Base-by-base conservation (phyloP, 169 alveolate genomes). In the Theileria parva region DNA sequence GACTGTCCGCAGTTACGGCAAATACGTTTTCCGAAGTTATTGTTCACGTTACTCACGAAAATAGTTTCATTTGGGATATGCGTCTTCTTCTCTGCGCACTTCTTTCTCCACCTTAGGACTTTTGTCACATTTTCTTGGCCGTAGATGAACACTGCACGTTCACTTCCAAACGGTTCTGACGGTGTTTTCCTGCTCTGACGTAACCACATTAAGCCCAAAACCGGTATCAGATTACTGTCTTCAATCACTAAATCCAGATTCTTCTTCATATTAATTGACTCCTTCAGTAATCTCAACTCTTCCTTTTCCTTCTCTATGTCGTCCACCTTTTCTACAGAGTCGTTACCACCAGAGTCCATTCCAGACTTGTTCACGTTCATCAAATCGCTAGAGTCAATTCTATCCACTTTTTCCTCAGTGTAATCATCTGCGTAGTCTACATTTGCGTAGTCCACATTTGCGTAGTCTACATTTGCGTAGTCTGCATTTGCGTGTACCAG, bases 1-100 rank as follows among this genome's bases (percentile, higher is more conserved):
- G 91, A 81, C 80, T 92, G 95, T 21, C 96, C 96, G 55, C 96
- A 93, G 28, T 86, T 86, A 11, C 96, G 75, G 77, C 96, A 93
- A 8, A 93, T 71, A 23, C 96, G 77, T 84, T 86, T 72, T 76
- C 86, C 48, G 8, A 44, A 44, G 15, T 44, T 44, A 44, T 44
- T 44, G 65, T 87, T 59, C 34, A 34, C 25, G 75, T 21, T 50
- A 17, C 21, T 37, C 13, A 30, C 84, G 15, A 13, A 27, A 4
- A 64, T 15, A 5, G 44, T 19, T 11, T 77, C 87, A n/a, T 32
- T 61, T 15, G 74, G 87, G 19, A 78, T 23, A 44, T 23, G 19
- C 13, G 44, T 27, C 55, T 72, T 92, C n/a, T 74, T 91, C 15
- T 77, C 86, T 60, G 74, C 80, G n/a, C 95, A 68, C 73, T 68